A percentile compares a stretch with the other conserved stretches of the same genome.
Conservation (phyloP, 2,329 filamentous ascomycete species). For the Sporothrix euskadiensis region DNA sequence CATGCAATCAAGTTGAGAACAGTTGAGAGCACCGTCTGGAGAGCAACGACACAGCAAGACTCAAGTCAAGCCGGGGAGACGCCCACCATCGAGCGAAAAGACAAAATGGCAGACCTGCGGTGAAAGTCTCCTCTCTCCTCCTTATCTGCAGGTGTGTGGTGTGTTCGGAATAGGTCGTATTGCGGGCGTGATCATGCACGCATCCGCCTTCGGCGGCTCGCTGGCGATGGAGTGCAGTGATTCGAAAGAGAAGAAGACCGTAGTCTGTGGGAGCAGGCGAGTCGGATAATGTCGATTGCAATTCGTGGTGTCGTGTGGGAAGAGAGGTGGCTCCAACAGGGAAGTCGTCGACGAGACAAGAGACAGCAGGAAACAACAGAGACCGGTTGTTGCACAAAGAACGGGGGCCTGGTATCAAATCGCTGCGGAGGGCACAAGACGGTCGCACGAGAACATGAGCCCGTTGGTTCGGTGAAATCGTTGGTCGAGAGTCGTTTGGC, state of each 20-base stretch:
- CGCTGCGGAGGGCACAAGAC: constrained; percentile 14
- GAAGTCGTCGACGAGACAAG: background rate
- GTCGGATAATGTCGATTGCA: background rate
- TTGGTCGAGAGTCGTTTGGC: background rate
- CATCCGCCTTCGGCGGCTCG: constrained; percentile 1
- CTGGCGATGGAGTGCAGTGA: background rate
- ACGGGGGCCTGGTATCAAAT: constrained; percentile 13
- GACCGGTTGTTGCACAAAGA: background rate
- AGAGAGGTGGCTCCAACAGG: background rate
- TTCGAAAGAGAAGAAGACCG: background rate
- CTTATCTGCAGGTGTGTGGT: constrained; percentile 26
- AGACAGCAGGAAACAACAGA: background rate
- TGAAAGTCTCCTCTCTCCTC: constrained; percentile 16
- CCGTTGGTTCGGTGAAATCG: background rate
- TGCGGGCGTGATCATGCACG: constrained; percentile 18
- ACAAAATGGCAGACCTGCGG: background rate
- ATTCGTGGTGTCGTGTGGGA: background rate
- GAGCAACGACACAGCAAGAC: background rate
- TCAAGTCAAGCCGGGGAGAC: background rate
- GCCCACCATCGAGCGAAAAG: background rate
- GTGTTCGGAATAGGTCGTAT: background rate
- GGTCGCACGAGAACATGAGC: constrained; percentile 19
- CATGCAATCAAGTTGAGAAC: no score
- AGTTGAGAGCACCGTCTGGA: background rate
- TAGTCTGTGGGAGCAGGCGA: background rate